A percentile compares a stretch with the other conserved stretches of the same genome.
phyloP scores from a whole-genome alignment of 768 basidiomycete species.

The Calocera viscosa region DNA sequence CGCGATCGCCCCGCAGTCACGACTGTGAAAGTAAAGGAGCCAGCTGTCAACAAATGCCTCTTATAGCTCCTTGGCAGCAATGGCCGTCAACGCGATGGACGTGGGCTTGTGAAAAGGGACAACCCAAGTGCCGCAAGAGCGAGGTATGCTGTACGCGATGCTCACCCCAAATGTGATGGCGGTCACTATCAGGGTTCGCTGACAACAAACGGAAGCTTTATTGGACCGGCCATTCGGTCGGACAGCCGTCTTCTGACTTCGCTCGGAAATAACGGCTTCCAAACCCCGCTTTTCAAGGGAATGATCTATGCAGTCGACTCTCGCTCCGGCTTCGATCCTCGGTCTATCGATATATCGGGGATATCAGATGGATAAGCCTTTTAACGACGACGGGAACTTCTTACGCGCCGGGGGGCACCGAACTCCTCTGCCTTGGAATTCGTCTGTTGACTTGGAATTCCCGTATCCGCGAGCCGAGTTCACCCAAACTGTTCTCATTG shows the following conservation, averaged over 20 bases:
- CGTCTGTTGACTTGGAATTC: too few species aligned
- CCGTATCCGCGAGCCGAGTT: too few species aligned
- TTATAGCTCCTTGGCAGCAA: neutral
- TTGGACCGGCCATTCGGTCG: neutral
- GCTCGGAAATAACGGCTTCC: too few species aligned
- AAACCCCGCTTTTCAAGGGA: neutral
- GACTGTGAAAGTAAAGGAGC: neutral
- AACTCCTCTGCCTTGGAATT: too few species aligned
- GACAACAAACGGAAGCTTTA: conserved; percentile 1
- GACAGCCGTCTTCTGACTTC: too few species aligned
- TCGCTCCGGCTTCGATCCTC: neutral
- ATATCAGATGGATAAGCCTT: neutral
- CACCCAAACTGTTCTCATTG: too few species aligned
- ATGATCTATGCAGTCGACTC: neutral
- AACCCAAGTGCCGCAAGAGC: neutral
- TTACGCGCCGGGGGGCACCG: too few species aligned
- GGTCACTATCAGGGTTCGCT: neutral
- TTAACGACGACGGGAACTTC: too few species aligned
- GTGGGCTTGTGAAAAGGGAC: neutral
- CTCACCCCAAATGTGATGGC: neutral
- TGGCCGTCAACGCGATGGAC: neutral
- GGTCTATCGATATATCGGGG: neutral
- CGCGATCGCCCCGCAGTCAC: neutral
- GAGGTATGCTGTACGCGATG: too few species aligned
- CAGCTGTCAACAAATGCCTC: neutral